Evolutionary conservation across 345 rosid species (phyloP), one percentile per base, ranked within the genome.

Genomic region (Euclidium syriacum): DNA sequence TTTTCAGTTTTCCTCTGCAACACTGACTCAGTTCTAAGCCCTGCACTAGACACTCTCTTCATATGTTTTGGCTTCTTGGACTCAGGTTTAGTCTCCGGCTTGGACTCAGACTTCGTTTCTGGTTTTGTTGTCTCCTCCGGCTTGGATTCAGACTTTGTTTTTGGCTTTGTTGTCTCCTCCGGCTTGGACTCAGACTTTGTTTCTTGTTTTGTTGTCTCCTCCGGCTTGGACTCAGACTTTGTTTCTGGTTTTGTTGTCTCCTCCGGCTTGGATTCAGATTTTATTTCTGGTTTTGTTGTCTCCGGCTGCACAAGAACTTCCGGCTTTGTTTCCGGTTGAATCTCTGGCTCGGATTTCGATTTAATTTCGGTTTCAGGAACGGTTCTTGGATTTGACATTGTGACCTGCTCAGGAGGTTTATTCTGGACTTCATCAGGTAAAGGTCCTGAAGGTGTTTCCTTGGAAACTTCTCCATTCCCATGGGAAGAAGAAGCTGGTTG

Each of bases 381-480:
- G 25, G 71, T 15, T 30, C 78, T 80, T 18, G 73, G 77, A 58
- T 72, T 78, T 26, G 73, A 46, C 64, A 73, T 73, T 16, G 81
- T 81, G 48, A 90, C 61, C 10, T 56, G 91, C 53, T 86, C 88
- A 6, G 97, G 95, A 9, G 97, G 95, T 50, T 79, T 80, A 57
- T 74, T 60, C 62, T 81, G 90, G 58, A 90, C 87, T 33, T 63
- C 58, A 55, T 64, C 71, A 10, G 88, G 81, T 52, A 68, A 62
- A 50, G 84, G 80, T 27, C 53, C 79, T 23, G 77, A 12, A 19
- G 70, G 63, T 17, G 61, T 24, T 29, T 52, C 64, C 58, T 73
- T 83, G 59, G 67, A 55, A 65, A 73, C 36, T 44, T 73, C 78
- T 38, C 63, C 72, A 61, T 73, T 75, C 44, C 74, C 30, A 48